Evolutionary conservation across 306 rosid genomes (phyloP).

Genomic region (Fragaria ananassa): DNA sequence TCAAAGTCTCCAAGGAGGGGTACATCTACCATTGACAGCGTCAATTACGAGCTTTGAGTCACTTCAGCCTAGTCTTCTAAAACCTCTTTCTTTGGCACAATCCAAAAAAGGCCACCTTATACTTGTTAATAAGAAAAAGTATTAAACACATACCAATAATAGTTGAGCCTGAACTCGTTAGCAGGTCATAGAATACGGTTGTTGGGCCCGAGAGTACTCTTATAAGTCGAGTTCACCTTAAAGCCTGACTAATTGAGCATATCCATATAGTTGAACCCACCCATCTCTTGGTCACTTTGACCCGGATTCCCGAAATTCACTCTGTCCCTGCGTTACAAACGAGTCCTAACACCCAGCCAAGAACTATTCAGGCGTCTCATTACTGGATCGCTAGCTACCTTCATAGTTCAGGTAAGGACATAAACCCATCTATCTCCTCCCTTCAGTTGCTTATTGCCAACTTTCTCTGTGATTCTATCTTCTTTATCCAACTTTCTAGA

Average conservation of each 20-base stretch:
- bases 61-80: no score
- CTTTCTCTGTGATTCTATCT: not conserved
- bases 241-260: no score
- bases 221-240: no score
- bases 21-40: no score
- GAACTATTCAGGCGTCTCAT: not conserved
- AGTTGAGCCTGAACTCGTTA: not conserved
- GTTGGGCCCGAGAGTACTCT: not conserved
- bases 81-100: no score
- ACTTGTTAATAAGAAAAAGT: not conserved
- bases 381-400: not conserved
- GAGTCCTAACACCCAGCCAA: not conserved
- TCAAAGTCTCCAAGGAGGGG: no score
- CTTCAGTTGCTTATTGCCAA: no score
- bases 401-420: not conserved
- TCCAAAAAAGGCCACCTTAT: not conserved
- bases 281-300: not conserved
- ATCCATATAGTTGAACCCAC: not conserved
- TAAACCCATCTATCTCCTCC: not conserved
- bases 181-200: not conserved
- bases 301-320: not conserved
- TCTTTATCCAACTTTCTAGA: not conserved
- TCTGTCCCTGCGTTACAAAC: not conserved
- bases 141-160: no score
- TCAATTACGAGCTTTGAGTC: no score